phyloP scores from a whole-genome alignment of 805 yeast species.

The Zygotorulaspora sp. region DNA sequence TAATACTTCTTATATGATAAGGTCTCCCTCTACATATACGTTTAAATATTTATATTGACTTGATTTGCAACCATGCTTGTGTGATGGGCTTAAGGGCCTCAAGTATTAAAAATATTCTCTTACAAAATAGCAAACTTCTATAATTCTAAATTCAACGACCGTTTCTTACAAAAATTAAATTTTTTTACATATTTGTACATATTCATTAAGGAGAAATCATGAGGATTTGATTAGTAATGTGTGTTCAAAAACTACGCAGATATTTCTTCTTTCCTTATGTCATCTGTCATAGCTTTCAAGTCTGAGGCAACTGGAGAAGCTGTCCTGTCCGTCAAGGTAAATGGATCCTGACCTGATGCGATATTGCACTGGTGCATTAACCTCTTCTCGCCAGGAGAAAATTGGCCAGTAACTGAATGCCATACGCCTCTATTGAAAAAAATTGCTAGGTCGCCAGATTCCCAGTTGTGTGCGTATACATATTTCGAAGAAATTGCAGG shows the following conservation, averaged over 20 bases:
- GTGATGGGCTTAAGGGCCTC: no score
- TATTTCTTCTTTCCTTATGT: constrained; percentile 3
- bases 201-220: no score
- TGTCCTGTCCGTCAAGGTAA: constrained; percentile 13
- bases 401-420: constrained; percentile 90
- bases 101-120: no score
- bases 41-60: no score
- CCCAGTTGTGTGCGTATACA: constrained; percentile 81
- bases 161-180: no score
- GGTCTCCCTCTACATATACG: no score
- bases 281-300: neutral
- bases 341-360: constrained; percentile 74
- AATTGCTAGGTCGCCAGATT: constrained; percentile 76
- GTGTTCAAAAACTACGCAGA: constrained; percentile 1
- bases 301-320: neutral
- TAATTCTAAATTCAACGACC: no score
- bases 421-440: constrained; percentile 87
- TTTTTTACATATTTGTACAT: no score
- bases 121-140: no score
- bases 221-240: no score
- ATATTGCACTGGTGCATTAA: constrained; percentile 93
- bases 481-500: constrained; percentile 74
- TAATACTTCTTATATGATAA: no score
- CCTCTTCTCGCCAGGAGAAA: constrained; percentile 70
- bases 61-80: no score